phyloP scores from a whole-genome alignment of 2,329 filamentous ascomycete genomes.

The Neocucurbitaria cava region DNA sequence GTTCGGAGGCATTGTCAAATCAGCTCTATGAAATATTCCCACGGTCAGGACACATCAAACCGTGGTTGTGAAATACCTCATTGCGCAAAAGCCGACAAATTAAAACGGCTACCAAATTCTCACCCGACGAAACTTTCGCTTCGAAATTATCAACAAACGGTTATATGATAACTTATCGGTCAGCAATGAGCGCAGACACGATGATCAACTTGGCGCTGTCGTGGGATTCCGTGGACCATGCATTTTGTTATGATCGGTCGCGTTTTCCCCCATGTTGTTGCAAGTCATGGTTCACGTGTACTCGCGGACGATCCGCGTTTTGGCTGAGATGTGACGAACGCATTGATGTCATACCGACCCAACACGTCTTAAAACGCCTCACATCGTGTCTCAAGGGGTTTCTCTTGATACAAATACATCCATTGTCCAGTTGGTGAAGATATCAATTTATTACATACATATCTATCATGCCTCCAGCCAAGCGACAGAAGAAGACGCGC shows the following conservation, averaged over 20 bases:
- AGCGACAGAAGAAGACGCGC: constrained; percentile 13
- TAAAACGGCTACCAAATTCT: no score
- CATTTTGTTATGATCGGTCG: constrained; percentile 1
- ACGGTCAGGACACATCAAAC: no score
- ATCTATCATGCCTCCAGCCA: constrained; percentile 14
- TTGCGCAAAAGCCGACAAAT: no score
- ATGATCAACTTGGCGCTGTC: background rate
- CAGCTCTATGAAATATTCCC: no score
- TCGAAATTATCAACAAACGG: no score
- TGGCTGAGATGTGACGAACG: constrained; percentile 12
- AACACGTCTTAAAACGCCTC: background rate
- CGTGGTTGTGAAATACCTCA: no score
- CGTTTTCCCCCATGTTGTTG: background rate
- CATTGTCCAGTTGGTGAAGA: background rate
- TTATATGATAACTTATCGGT: no score
- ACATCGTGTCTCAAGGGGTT: background rate
- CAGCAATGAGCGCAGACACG: no score
- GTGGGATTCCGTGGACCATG: background rate
- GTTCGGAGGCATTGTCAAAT: no score
- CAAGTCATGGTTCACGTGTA: constrained; percentile 3
- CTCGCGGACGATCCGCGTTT: constrained; percentile 14
- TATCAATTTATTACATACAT: background rate
- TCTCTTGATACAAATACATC: background rate
- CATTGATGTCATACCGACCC: constrained; percentile 13
- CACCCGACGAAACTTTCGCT: no score